These are phyloP conservation scores for Lachnellula suecica DNA, from an alignment of 2,329 filamentous ascomycete species.

Conservation along the genomic window DNA sequence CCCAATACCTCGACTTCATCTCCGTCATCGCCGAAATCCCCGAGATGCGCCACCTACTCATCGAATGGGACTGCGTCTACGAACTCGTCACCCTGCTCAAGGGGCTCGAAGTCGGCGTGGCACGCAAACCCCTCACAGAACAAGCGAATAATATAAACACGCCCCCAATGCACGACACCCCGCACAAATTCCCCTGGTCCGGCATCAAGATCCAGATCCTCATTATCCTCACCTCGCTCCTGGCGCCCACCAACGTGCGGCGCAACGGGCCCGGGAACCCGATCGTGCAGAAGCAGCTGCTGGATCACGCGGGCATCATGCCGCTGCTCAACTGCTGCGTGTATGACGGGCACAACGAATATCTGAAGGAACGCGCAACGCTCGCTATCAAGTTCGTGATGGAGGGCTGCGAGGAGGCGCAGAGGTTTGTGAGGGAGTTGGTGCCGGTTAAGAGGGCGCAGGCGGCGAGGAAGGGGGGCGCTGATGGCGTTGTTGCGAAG, in stretches of 20 bases:
- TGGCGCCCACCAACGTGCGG: constrained; percentile 73
- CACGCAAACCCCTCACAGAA: constrained; percentile 71
- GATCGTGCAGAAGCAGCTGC: constrained; percentile 83
- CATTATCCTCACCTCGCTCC: constrained; percentile 81
- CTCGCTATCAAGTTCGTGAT: constrained; percentile 84
- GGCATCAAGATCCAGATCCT: constrained; percentile 91
- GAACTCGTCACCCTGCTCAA: constrained; percentile 86
- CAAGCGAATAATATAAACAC: constrained; percentile 30
- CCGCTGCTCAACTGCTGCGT: constrained; percentile 85
- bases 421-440: constrained; percentile 63
- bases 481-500: too few relatives aligned
- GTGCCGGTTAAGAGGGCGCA: constrained; percentile 31
- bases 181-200: constrained; percentile 64
- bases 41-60: constrained; percentile 79
- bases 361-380: constrained; percentile 87
- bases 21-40: constrained; percentile 84
- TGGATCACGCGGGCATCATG: constrained; percentile 81
- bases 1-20: constrained; percentile 92
- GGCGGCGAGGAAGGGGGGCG: too few relatives aligned
- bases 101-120: constrained; percentile 83
- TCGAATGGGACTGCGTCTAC: constrained; percentile 88
- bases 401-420: constrained; percentile 72
- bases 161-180: constrained; percentile 59
- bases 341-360: constrained; percentile 91
- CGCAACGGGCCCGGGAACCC: constrained; percentile 63